Evolutionary conservation across 805 yeast genomes (phyloP), one percentile per base, ranked within the genome.

Genomic region (Wickerhamomyces bovis): DNA sequence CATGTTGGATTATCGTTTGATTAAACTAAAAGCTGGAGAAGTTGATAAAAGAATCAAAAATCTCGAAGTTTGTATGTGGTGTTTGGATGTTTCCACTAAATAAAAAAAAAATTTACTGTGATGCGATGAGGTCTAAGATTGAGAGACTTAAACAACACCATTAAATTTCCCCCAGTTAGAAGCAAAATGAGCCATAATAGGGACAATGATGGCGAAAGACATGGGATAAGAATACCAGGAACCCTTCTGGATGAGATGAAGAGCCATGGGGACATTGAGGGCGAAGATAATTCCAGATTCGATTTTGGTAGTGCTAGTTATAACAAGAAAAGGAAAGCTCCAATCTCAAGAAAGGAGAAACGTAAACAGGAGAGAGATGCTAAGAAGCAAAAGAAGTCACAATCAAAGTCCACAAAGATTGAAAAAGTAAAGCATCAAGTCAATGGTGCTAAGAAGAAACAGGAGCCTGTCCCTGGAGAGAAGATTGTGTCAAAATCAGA

Each of bases 211-310:
- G 54, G 48, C 0, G 62, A 53, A 21, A 49, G 40, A 21, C 78
- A 75, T 52, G 75, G 70, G n/a, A 79, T 78, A 44, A 69, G 79
- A 48, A 64, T 80, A 20, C 85, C 85, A 2, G 82, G 81, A 2
- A 55, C 63, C 31, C 59, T 80, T 16, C 58, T 80, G 41, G 83
- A 81, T 51, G 78, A 77, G 60, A 67, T 80, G 67, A 75, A 60
- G 53, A 55, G 47, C n/a, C 16, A 45, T 4, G 48, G 41, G 12
- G 46, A 51, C 45, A 39, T 3, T 18, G 43, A 21, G n/a, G 76
- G 69, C 26, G 69, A 67, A 38, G 67, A 70, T 33, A 74, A 71
- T 49, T 70, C 64, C 9, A 60, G 72, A 47, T 69, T 63, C 41
- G 46, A 54, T 6, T 42, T 47, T 11, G 56, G 56, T 22, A 42